These are phyloP conservation scores for Vaccinium vitisidaea DNA, from an alignment of 148 eudicot species.

Conservation along the genomic window DNA sequence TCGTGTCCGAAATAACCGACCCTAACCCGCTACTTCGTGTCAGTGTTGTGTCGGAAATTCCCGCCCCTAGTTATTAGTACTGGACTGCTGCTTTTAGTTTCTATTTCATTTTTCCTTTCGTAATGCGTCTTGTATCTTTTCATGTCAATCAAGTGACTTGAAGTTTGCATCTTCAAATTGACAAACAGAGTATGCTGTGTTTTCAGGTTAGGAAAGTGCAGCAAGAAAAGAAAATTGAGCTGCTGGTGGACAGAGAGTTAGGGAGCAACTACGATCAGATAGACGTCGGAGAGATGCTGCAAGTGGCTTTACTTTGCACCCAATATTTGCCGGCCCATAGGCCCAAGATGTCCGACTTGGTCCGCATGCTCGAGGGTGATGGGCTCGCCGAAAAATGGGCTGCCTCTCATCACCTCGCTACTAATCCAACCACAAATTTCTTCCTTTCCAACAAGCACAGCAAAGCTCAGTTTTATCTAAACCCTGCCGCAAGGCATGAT, in stretches of 20 bases:
- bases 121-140: background rate
- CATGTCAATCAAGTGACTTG: background rate
- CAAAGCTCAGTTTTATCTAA: conserved; percentile 19
- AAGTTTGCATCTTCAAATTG: conserved; percentile 12
- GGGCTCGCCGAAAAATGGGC: conserved; percentile 98
- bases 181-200: background rate
- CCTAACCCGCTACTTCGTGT: too few species aligned
- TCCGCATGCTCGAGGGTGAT: conserved; percentile 89
- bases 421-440: conserved; percentile 34
- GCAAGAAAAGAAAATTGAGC: conserved; percentile 75
- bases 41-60: too few species aligned
- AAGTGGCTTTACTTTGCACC: conserved; percentile 90
- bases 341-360: conserved; percentile 95
- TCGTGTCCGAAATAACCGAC: too few species aligned
- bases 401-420: conserved; percentile 50
- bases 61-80: background rate
- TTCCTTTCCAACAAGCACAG: conserved; percentile 18
- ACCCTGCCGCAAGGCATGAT: conserved; percentile 30
- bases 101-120: background rate
- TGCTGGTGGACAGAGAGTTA: conserved; percentile 68
- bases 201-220: conserved; percentile 82
- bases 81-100: background rate
- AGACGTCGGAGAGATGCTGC: conserved; percentile 87
- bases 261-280: conserved; percentile 79
- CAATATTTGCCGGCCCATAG: conserved; percentile 74